These are phyloP conservation scores for Candida palmyrensis DNA, from an alignment of 805 yeast genomes.

Conservation along the genomic window DNA sequence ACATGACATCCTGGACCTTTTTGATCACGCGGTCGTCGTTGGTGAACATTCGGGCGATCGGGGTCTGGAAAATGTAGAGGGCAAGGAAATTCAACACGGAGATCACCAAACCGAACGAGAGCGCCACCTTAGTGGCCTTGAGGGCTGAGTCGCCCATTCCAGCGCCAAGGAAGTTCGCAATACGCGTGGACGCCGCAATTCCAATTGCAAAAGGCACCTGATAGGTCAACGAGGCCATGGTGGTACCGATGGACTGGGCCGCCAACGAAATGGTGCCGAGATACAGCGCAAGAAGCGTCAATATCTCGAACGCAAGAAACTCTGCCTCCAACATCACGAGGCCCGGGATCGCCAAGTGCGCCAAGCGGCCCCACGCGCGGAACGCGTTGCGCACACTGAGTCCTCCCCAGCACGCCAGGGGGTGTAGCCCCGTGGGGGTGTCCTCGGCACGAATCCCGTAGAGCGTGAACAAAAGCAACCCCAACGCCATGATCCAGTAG, in stretches of 20 bases:
- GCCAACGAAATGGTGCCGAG: slow-evolving; percentile 51
- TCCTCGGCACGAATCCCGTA: slow-evolving; percentile 31
- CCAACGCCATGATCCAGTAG: slow-evolving; percentile 51
- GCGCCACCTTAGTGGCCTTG: slow-evolving; percentile 31
- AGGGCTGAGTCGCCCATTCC: slow-evolving; percentile 33
- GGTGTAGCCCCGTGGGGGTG: slow-evolving; percentile 47
- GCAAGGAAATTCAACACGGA: slow-evolving; percentile 28
- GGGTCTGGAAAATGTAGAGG: slow-evolving; percentile 25
- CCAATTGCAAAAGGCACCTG: slow-evolving; percentile 57
- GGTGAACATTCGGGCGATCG: slow-evolving; percentile 47
- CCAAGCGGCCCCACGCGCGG: slow-evolving; percentile 40
- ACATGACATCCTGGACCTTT: slow-evolving; percentile 47
- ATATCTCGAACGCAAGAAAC: slow-evolving; percentile 53
- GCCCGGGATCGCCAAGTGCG: slow-evolving; percentile 48
- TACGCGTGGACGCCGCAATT: slow-evolving; percentile 53
- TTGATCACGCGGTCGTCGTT: slow-evolving; percentile 52
- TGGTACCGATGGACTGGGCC: slow-evolving; percentile 39
- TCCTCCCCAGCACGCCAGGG: slow-evolving; percentile 44
- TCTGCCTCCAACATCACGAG: slow-evolving; percentile 57
- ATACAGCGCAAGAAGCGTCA: slow-evolving; percentile 50
- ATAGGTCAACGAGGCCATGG: slow-evolving; percentile 51
- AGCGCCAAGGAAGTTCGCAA: slow-evolving; percentile 53
- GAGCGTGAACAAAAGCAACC: slow-evolving; percentile 34
- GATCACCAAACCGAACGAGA: slow-evolving; percentile 30
- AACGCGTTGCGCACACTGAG: slow-evolving; percentile 35